Conservation (phyloP, 2,329 filamentous ascomycete genomes). For the Phyllachora maydis region DNA sequence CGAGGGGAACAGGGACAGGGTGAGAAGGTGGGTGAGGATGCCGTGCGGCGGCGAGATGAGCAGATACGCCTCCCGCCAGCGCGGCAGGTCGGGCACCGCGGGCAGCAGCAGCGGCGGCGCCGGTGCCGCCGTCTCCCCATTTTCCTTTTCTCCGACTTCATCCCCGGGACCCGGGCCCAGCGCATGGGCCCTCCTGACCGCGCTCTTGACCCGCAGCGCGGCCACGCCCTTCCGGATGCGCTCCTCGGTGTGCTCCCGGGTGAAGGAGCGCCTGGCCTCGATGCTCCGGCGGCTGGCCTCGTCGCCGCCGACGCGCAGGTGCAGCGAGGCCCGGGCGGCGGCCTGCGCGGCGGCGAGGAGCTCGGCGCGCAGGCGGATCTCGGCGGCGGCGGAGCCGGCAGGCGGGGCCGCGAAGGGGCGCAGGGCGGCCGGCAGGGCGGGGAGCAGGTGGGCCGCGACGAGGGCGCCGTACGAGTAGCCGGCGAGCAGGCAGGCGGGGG, state of each 20-base stretch:
- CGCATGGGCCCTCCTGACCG: slow-evolving; percentile 12
- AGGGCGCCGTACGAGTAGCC: slow-evolving; percentile 88
- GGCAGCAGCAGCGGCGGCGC: slow-evolving; percentile 6
- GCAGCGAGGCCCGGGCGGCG: slow-evolving; percentile 17
- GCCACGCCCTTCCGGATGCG: slow-evolving; percentile 23
- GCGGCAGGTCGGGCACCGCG: slow-evolving; percentile 12
- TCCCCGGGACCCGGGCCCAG: slow-evolving; percentile 1
- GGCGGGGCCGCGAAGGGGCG: slow-evolving; percentile 31
- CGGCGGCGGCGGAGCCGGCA: slow-evolving; percentile 36
- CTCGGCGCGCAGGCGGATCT: slow-evolving; percentile 50
- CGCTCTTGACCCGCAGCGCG: slow-evolving; percentile 20
- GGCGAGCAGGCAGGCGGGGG: slow-evolving; percentile 34
- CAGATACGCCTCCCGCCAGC: slow-evolving; percentile 30
- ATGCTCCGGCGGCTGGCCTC: slow-evolving; percentile 20
- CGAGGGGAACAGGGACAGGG: slow-evolving; percentile 28
- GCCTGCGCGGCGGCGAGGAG: slow-evolving; percentile 46
- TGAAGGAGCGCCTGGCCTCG: slow-evolving; percentile 16
- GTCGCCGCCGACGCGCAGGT: slow-evolving; percentile 27
- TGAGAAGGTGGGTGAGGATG: slow-evolving; percentile 36
- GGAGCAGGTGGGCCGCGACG: slow-evolving; percentile 54
- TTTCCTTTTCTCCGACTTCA: slow-evolving; percentile 1
- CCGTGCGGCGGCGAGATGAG: slow-evolving; percentile 49
- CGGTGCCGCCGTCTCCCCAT: not conserved
- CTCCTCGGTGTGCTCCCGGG: slow-evolving; percentile 24
- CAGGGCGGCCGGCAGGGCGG: slow-evolving; percentile 38